A percentile compares a stretch with the other conserved stretches of the same genome.
Evolutionary conservation across 495 filamentous ascomycete genomes (phyloP).

Genomic region (Endocarpon pusillum): DNA sequence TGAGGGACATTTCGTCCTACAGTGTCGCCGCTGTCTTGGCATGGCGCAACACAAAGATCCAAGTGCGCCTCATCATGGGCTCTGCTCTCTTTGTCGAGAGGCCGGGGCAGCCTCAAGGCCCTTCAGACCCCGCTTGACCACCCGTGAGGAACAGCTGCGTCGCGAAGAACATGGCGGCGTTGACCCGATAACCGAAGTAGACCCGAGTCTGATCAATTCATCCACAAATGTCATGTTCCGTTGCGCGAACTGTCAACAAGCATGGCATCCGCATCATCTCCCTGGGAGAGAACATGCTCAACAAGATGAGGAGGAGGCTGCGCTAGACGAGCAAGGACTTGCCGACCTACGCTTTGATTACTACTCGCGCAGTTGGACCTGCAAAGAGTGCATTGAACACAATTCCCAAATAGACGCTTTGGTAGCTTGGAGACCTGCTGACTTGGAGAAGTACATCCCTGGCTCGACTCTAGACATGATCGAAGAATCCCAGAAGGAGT

Average conservation of each 20-base stretch:
- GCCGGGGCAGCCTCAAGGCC: conserved; percentile 44
- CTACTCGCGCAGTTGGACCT: conserved; percentile 53
- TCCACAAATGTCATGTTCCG: conserved; percentile 61
- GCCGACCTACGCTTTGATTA: conserved; percentile 35
- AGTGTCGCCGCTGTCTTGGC: conserved; percentile 75
- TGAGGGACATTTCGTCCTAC: conserved; percentile 62
- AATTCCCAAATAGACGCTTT: conserved; percentile 47
- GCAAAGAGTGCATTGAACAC: conserved; percentile 48
- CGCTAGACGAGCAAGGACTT: conserved; percentile 16
- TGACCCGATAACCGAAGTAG: conserved; percentile 54
- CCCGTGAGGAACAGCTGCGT: conserved; percentile 66
- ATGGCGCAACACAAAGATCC: conserved; percentile 45
- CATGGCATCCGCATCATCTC: conserved; percentile 69
- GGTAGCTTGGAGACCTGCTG: conserved; percentile 70
- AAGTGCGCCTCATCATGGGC: conserved; percentile 46
- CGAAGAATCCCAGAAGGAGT: conserved; percentile 63
- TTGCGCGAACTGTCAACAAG: conserved; percentile 60
- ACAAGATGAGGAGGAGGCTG: conserved; percentile 18
- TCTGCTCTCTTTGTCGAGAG: conserved; percentile 50
- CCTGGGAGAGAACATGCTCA: conserved; percentile 19
- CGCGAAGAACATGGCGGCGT: conserved; percentile 57
- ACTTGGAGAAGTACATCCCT: conserved; percentile 28
- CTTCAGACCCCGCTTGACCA: conserved; percentile 50
- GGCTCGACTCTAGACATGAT: conserved; percentile 33
- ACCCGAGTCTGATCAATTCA: conserved; percentile 52